Evolutionary conservation across 768 basidiomycete genomes (phyloP), one percentile per base, ranked within the genome.

Genomic region (Suillus decipiens): DNA sequence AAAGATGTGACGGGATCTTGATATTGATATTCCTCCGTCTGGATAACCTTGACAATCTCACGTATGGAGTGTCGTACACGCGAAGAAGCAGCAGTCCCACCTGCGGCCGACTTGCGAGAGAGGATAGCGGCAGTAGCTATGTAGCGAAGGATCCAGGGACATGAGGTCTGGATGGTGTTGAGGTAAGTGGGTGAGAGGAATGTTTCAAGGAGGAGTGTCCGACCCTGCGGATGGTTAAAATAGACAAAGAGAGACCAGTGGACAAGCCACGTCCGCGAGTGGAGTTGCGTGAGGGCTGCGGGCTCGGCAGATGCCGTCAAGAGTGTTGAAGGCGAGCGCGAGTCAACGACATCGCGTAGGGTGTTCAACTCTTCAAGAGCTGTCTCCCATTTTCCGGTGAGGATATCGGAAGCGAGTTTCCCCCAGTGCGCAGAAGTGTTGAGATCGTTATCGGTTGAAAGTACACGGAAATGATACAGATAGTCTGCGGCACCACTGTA

Each of bases 181-280:
- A 99, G 90, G 82, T 98, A 99, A 1, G 92, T 92, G 2, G 96
- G 95, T 22, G 92, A 85, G 73, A 99, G 89, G 89, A 98, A 99
- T 1, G 93, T 28, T 28, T 28, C 28, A 68, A 99, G 89, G 76
- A 99, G 89, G 19, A 93, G 86, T 0, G 92, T 92, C 47, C 95
- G 89, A 33, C 94, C 95, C 69, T 95, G 87, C 0, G 89, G 88
- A 77, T 98, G 93, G 80, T 97, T 97, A 82, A 95, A 99, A 80
- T 96, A 99, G 61, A 98, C 95, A 76, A 99, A 99, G 56, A 99
- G 87, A 1, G 91, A 93, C 97, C 97, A 99, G 78, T 99, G 97
- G 7, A 93, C 88, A 64, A 96, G 85, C 95, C 96, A 98, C 24
- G 95, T 93, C 63, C 97, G 87, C 2, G 95, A 93, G 76, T 98